These are phyloP conservation scores for Silene uniflora DNA, from an alignment of 148 eudicot genomes.

Conservation along the genomic window DNA sequence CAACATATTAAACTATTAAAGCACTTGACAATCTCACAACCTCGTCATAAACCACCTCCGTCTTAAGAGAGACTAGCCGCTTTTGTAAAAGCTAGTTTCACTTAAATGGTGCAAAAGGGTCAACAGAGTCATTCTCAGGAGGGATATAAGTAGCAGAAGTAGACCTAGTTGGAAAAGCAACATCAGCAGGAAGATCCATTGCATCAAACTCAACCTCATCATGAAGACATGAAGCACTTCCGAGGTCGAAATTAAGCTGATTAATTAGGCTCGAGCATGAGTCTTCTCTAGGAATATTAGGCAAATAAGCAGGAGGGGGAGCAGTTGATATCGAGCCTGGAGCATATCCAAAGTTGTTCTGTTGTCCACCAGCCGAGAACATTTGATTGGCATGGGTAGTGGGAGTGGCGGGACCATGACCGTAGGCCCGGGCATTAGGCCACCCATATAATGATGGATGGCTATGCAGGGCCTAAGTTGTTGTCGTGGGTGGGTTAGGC, in stretches of 20 bases:
- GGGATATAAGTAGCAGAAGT: not conserved
- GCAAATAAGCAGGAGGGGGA: not conserved
- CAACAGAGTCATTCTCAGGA: conserved; percentile 9
- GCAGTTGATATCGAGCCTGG: not conserved
- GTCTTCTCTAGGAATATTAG: not conserved
- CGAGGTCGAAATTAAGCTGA: not conserved
- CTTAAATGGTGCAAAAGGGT: conserved; percentile 18
- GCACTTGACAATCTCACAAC: not conserved
- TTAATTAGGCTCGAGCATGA: not conserved
- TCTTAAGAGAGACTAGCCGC: too few relatives aligned
- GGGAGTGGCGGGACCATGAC: not conserved
- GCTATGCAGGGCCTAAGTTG: not conserved
- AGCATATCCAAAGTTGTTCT: not conserved
- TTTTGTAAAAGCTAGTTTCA: not conserved
- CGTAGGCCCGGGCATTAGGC: not conserved
- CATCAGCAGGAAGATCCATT: not conserved
- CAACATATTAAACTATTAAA: not conserved
- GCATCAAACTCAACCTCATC: not conserved
- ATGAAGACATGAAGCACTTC: not conserved
- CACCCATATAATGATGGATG: not conserved
- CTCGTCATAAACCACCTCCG: too few relatives aligned
- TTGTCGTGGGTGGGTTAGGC: not conserved
- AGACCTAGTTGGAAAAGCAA: not conserved
- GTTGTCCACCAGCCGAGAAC: not conserved
- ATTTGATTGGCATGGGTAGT: not conserved